Percentiles rank a stretch among this genome's conserved stretches.
phyloP scores from a whole-genome alignment of 1,284 basidiomycete genomes.

The Ustilago xerochloae region DNA sequence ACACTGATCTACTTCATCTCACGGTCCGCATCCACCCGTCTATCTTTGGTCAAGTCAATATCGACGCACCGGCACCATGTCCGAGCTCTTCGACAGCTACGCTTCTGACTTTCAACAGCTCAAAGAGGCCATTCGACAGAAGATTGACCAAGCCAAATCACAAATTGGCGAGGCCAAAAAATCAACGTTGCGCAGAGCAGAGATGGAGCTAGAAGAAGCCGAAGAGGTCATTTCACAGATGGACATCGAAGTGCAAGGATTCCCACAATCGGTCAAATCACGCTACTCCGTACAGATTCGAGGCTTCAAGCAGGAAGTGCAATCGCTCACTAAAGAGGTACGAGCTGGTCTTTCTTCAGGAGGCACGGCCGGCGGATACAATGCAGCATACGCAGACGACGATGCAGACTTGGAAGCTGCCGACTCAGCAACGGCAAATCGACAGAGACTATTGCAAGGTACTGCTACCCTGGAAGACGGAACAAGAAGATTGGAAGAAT shows the following conservation, averaged over 20 bases:
- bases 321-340: conserved; percentile 52
- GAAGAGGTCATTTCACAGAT: conserved; percentile 96
- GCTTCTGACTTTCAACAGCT: conserved; percentile 64
- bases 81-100: conserved; percentile 67
- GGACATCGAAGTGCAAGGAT: conserved; percentile 98
- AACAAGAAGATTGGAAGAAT: conserved; percentile 81
- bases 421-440: conserved; percentile 67
- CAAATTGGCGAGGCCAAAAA: conserved; percentile 78
- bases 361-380: conserved; percentile 14
- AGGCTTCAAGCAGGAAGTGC: conserved; percentile 52
- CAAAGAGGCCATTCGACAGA: conserved; percentile 48
- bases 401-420: conserved; percentile 52
- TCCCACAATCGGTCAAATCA: conserved; percentile 75
- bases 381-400: conserved; percentile 34
- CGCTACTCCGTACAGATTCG: conserved; percentile 56
- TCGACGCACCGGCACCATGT: conserved; percentile 44
- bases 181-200: conserved; percentile 82
- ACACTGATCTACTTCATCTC: too few relatives aligned
- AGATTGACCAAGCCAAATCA: conserved; percentile 43
- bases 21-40: not conserved
- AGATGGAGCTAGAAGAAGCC: conserved; percentile 97
- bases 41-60: not conserved
- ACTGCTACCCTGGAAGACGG: conserved; percentile 70
- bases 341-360: conserved; percentile 21
- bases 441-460: conserved; percentile 66